Conservation (phyloP, 805 yeast genomes). For the Candida boleticola region DNA sequence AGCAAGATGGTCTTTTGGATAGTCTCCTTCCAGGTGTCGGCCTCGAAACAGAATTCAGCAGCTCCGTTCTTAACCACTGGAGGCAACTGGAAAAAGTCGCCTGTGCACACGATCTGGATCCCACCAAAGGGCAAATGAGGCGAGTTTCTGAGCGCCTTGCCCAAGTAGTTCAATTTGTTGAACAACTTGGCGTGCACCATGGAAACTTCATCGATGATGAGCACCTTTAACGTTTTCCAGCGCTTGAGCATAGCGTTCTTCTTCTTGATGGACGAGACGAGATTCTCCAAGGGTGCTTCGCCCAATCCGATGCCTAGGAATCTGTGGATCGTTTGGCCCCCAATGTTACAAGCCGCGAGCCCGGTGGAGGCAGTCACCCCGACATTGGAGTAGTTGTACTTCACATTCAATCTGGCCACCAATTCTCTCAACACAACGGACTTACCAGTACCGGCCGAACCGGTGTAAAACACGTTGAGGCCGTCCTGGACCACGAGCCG, state of each 20-base stretch:
- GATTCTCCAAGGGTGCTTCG: slow-evolving; percentile 41
- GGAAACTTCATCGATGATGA: slow-evolving; percentile 89
- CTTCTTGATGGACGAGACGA: slow-evolving; percentile 49
- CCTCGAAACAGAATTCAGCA: slow-evolving; percentile 68
- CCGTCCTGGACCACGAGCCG: slow-evolving; percentile 49
- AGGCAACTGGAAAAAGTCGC: slow-evolving; percentile 96
- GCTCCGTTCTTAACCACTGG: slow-evolving; percentile 62
- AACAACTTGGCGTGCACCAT: slow-evolving; percentile 85
- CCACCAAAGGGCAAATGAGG: slow-evolving; percentile 82
- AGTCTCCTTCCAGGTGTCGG: slow-evolving; percentile 63
- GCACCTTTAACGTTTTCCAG: slow-evolving; percentile 69
- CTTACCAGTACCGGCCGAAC: slow-evolving; percentile 88
- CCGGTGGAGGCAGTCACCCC: slow-evolving; percentile 90
- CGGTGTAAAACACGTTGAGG: slow-evolving; percentile 68
- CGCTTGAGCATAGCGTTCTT: slow-evolving; percentile 43
- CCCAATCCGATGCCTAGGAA: slow-evolving; percentile 82
- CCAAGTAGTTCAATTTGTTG: slow-evolving; percentile 71
- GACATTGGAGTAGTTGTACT: slow-evolving; percentile 48
- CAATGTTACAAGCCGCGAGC: slow-evolving; percentile 76
- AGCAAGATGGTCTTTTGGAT: slow-evolving; percentile 67
- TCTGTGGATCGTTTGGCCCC: slow-evolving; percentile 75
- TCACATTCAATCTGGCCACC: slow-evolving; percentile 48
- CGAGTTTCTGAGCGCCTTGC: slow-evolving; percentile 52
- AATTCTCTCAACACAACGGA: slow-evolving; percentile 66
- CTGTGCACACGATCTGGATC: slow-evolving; percentile 81